Evolutionary conservation across 2,329 filamentous ascomycete genomes (phyloP).

Genomic region (Scleromitrula shiraiana): DNA sequence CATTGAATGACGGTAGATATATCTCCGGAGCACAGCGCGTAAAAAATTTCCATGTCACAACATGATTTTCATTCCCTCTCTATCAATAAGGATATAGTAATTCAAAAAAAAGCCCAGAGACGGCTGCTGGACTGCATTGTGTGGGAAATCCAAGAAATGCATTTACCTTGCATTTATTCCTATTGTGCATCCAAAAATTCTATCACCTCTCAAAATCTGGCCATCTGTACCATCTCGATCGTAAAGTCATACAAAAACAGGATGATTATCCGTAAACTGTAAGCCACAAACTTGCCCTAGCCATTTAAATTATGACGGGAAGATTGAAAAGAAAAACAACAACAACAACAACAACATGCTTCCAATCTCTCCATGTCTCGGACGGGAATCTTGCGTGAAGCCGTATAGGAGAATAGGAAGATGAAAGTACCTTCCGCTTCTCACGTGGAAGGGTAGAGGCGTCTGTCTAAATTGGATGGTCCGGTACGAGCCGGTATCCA

Average conservation of each 20-base stretch:
- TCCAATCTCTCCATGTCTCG: neutral
- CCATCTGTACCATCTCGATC: neutral
- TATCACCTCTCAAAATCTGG: neutral
- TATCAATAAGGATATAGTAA: neutral
- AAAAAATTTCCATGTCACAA: neutral
- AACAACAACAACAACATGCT: too few relatives aligned
- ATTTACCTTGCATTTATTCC: neutral
- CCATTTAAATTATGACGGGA: too few relatives aligned
- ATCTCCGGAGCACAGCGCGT: neutral
- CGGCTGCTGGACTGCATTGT: neutral
- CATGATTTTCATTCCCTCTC: neutral
- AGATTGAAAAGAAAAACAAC: too few relatives aligned
- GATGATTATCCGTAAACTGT: too few relatives aligned
- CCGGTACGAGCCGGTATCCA: neutral
- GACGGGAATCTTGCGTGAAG: neutral
- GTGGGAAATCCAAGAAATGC: neutral
- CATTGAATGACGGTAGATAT: neutral
- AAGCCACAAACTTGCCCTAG: too few relatives aligned
- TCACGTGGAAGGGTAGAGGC: neutral
- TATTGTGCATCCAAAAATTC: neutral
- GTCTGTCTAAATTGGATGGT: neutral
- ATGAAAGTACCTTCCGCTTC: neutral
- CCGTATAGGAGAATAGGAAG: slow-evolving; percentile 1
- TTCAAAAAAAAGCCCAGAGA: neutral
- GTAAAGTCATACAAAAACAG: too few relatives aligned